These are phyloP conservation scores for Arthrobotrys megalospora DNA, from an alignment of 2,329 filamentous ascomycete genomes.

Conservation along the genomic window DNA sequence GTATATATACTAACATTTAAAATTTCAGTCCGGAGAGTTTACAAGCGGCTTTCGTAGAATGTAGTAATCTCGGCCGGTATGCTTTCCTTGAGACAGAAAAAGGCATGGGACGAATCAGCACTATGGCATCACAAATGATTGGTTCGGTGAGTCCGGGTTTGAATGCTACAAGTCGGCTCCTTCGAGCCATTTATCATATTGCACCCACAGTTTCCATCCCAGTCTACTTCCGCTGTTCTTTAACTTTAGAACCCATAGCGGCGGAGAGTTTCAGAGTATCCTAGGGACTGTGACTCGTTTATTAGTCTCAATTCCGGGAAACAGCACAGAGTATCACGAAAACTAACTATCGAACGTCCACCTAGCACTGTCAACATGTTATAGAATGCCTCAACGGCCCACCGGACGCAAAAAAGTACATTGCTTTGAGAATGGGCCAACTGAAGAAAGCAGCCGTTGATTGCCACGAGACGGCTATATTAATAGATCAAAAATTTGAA, in stretches of 20 bases:
- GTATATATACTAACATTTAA: background rate
- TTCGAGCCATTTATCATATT: too few relatives aligned
- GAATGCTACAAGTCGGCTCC: too few relatives aligned
- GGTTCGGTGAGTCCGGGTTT: background rate
- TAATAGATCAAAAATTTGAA: constrained; percentile 6
- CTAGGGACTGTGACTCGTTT: too few relatives aligned
- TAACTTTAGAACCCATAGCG: too few relatives aligned
- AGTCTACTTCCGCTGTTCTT: too few relatives aligned
- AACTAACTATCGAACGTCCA: too few relatives aligned
- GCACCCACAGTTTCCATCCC: background rate
- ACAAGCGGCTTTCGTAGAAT: constrained; percentile 17
- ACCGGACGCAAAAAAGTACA: background rate
- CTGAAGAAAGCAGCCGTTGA: constrained; percentile 6
- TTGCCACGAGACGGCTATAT: background rate
- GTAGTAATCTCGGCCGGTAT: constrained; percentile 32
- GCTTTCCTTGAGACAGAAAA: constrained; percentile 44
- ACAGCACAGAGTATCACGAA: too few relatives aligned
- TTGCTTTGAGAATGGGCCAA: background rate
- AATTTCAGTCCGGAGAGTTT: constrained; percentile 7
- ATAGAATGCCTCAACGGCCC: constrained; percentile 1
- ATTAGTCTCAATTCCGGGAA: too few relatives aligned
- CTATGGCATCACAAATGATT: background rate
- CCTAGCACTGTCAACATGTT: background rate
- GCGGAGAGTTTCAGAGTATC: too few relatives aligned
- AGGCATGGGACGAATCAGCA: constrained; percentile 74